Base-by-base conservation (phyloP, 768 basidiomycete genomes). In the Aureoboletus auriporus region DNA sequence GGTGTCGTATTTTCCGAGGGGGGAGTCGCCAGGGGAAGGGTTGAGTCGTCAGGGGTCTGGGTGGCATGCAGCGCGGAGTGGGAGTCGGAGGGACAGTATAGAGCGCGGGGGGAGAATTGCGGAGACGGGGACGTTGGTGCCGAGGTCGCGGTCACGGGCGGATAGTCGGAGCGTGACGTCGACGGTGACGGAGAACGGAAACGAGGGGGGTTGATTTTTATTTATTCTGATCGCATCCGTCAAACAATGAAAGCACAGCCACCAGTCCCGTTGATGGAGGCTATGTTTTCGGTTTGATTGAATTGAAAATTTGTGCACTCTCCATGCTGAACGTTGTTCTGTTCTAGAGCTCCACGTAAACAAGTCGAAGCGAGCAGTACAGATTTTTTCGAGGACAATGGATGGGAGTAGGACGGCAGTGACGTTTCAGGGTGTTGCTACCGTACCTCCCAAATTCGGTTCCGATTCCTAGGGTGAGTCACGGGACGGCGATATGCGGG, bases 91-190 rank as follows among this genome's bases (percentile, higher is more conserved):
- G 42, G 76, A 59, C 44, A 83, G 82, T 51, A 69, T 80, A 30
- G 85, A 85, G 52, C 74, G 77, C 5, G 83, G 85, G 6, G 85
- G 75, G 17, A 69, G 86, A 31, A 74, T 88, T 26, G 86, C 84
- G 1, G 86, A 89, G 71, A 83, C 79, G 36, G 83, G 84, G 12
- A 74, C 72, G 43, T 61, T 89, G 45, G 46, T 75, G 39, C 71
- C 74, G 17, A 62, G 79, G 49, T 77, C 75, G 48, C 29, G 54
- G 37, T 59, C 72, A 74, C 38, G 56, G 45, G 72, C 76, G 23
- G 74, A 72, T 20, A 79, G 76, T 54, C 71, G 71, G 54, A 73
- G 69, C 43, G 56, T 75, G 14, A 51, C 63, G 33, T 58, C 65
- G 23, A 66, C 68, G 10, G 67, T 39, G 65, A 61, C 43, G 14